Conservation (phyloP, 176 grass and related monocot species). For the Musa troglodytarum region DNA sequence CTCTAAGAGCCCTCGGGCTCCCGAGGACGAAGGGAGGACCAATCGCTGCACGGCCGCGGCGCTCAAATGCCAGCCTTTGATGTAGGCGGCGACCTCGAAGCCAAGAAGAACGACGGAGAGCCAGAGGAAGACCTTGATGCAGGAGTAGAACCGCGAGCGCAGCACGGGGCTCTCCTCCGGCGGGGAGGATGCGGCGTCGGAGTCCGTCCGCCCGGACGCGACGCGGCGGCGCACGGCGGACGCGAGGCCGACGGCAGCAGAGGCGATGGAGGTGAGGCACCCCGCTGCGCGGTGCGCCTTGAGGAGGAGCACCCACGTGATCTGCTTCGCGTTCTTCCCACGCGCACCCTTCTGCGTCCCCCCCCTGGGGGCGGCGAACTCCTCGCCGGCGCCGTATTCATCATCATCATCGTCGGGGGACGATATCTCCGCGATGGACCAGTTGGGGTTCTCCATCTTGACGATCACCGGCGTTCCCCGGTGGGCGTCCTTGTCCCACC, state of each 20-base stretch:
- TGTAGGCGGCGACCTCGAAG: slow-evolving; percentile 58
- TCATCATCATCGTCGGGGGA: slow-evolving; percentile 70
- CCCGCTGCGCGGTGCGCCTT: slow-evolving; percentile 93
- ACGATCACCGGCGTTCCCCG: slow-evolving; percentile 96
- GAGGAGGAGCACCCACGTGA: slow-evolving; percentile 94
- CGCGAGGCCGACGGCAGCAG: slow-evolving; percentile 46
- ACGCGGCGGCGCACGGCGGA: slow-evolving; percentile 56
- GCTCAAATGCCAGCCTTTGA: slow-evolving; percentile 66
- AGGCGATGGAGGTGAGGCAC: slow-evolving; percentile 63
- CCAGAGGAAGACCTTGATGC: slow-evolving; percentile 68
- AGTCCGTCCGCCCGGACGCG: slow-evolving; percentile 56
- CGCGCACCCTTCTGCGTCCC: slow-evolving; percentile 37
- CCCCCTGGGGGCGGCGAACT: neutral
- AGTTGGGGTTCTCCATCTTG: slow-evolving; percentile 99
- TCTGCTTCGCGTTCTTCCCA: slow-evolving; percentile 94
- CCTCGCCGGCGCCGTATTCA: slow-evolving; percentile 12
- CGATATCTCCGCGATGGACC: slow-evolving; percentile 94
- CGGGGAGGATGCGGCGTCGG: slow-evolving; percentile 31
- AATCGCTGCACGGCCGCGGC: slow-evolving; percentile 24
- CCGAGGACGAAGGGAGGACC: slow-evolving; percentile 31
- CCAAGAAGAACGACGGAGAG: slow-evolving; percentile 60
- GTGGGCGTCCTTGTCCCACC: slow-evolving; percentile 70
- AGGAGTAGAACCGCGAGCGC: slow-evolving; percentile 65
- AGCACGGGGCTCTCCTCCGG: slow-evolving; percentile 64
- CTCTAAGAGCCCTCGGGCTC: slow-evolving; percentile 40